Evolutionary conservation across 306 rosid genomes (phyloP).

Genomic region (Pachyrhizus erosus): DNA sequence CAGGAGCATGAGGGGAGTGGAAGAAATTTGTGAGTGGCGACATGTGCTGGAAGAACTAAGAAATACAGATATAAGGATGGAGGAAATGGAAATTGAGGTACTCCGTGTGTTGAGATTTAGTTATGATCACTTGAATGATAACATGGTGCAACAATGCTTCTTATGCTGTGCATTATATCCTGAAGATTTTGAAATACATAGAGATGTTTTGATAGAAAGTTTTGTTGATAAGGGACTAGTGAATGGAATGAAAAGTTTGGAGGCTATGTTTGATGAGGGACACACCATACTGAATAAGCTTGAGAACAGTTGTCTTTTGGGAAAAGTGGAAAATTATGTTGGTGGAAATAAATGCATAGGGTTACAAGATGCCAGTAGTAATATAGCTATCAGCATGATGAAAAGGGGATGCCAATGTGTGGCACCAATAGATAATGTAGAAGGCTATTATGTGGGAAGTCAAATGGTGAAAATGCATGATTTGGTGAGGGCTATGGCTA

Average conservation of each 20-base stretch:
- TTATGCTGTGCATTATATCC: slow-evolving; percentile 39
- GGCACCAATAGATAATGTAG: neutral
- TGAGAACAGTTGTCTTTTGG: slow-evolving; percentile 1
- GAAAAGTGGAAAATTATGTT: neutral
- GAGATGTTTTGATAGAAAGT: slow-evolving; percentile 38
- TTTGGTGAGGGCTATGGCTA: slow-evolving; percentile 18
- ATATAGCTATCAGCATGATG: slow-evolving; percentile 20
- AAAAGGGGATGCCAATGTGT: slow-evolving; percentile 2
- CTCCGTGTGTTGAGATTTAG: slow-evolving; percentile 23
- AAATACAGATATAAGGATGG: neutral
- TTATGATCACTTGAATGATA: slow-evolving; percentile 4
- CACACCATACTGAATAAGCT: slow-evolving; percentile 35
- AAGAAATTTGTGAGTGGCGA: slow-evolving; percentile 36
- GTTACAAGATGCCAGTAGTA: slow-evolving; percentile 1
- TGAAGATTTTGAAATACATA: slow-evolving; percentile 38
- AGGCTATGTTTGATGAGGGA: slow-evolving; percentile 38
- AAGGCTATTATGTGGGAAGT: neutral
- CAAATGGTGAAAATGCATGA: slow-evolving; percentile 5
- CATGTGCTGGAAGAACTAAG: slow-evolving; percentile 24
- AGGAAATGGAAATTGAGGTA: slow-evolving; percentile 46
- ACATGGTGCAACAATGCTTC: neutral
- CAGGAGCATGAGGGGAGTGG: slow-evolving; percentile 29
- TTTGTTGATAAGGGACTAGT: slow-evolving; percentile 41
- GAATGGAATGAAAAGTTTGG: slow-evolving; percentile 37
- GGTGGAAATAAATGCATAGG: slow-evolving; percentile 7